Percentiles rank a stretch among this genome's conserved stretches.
These are phyloP conservation scores for Tolypocladium guangdongense DNA, from an alignment of 2,329 filamentous ascomycete species.

Conservation along the genomic window DNA sequence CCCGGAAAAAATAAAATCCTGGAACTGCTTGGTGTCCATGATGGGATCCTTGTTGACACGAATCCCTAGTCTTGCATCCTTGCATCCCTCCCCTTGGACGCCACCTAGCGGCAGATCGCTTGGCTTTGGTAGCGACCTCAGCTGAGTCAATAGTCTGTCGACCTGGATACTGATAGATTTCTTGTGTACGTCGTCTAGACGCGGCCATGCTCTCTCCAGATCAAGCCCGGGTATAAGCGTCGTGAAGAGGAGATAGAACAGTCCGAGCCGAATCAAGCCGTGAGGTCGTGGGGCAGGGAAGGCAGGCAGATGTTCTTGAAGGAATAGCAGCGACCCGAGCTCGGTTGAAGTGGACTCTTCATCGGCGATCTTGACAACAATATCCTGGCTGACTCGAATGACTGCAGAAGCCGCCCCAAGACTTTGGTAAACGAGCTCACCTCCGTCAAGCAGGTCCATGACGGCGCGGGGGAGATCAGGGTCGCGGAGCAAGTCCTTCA, in stretches of 20 bases:
- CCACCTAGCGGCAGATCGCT: slow-evolving; percentile 1
- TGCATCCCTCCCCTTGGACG: slow-evolving; percentile 3
- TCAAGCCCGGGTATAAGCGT: too few relatives aligned
- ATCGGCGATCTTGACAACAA: slow-evolving; percentile 5
- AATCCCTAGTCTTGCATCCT: slow-evolving; percentile 1
- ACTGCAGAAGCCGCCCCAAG: slow-evolving; percentile 2
- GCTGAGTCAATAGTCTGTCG: slow-evolving; percentile 3
- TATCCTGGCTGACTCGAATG: slow-evolving; percentile 1
- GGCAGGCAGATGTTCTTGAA: slow-evolving; percentile 2
- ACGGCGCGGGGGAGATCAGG: background rate
- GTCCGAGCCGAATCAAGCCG: too few relatives aligned
- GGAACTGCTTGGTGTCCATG: slow-evolving; percentile 1
- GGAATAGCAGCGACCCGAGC: slow-evolving; percentile 3
- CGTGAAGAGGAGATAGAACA: too few relatives aligned
- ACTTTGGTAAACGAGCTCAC: too few relatives aligned
- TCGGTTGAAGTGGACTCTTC: slow-evolving; percentile 1
- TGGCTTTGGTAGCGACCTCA: slow-evolving; percentile 5
- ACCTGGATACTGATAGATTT: slow-evolving; percentile 4
- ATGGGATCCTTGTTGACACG: background rate
- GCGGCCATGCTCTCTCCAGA: too few relatives aligned
- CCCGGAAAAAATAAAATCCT: slow-evolving; percentile 5
- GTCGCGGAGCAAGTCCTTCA: background rate
- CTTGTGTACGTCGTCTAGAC: slow-evolving; percentile 4
- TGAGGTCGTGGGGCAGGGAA: slow-evolving; percentile 5
- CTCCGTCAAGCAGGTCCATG: slow-evolving; percentile 1